Evolutionary conservation across 306 rosid species (phyloP), one percentile per base, ranked within the genome.

Genomic region (Delonix regia): DNA sequence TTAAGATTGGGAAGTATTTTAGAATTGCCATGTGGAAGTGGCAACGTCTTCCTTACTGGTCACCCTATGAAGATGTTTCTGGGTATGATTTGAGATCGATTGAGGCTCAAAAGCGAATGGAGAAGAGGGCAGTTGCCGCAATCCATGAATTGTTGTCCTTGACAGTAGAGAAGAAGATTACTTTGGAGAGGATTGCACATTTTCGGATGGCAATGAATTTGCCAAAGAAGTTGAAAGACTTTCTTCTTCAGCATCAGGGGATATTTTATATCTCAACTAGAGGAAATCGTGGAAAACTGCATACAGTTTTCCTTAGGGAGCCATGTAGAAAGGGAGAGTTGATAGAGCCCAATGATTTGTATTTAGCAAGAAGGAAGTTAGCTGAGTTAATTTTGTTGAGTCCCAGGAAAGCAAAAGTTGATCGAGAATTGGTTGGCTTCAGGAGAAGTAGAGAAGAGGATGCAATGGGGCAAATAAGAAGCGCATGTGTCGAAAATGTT

Each of bases 231-330:
- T 71, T 94, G 90, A 92, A 94, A 83, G 99, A 90, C 4, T 92
- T 94, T 76, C 90, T 94, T 45, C 97, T 92, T 0, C 99, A 89
- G 80, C 97, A 94, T 53, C 99, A 92, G 82, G 99, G 99, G 71
- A 88, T 92, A 62, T 92, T 94, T 47, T 94, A 94, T 78, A 65
- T 94, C 19, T 94, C 97, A 6, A 92, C 99, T 0, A 85, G 97
- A 75, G 99, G 97, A 42, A 90, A 94, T 76, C 94, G 88, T 0
- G 99, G 97, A 66, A 94, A 94, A 89, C 94, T 94, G n/a, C 97
- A 94, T 34, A 94, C 97, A 0, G 93, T 94, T 83, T 94, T 92
- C 80, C 90, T 94, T 10, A 85, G 97, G 84, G 93, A 94, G 86
- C 92, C 87, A 1, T 94, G 90, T 81, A 86, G 78, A 85, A 90